A percentile compares a stretch with the other conserved stretches of the same genome.
Evolutionary conservation across 1,139 yeast genomes (phyloP).

Genomic region (Pichia sp.): DNA sequence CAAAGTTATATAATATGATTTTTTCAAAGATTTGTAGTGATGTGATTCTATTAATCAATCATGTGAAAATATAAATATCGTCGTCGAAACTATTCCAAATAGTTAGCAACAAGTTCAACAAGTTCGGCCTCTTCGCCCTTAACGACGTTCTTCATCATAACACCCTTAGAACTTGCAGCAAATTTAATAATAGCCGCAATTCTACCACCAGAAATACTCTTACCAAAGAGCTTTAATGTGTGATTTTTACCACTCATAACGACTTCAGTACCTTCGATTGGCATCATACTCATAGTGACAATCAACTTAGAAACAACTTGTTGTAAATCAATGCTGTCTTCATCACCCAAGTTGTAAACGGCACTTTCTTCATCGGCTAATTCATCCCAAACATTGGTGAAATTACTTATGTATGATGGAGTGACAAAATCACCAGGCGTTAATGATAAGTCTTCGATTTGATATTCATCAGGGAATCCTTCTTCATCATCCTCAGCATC

Average conservation of each 20-base stretch:
- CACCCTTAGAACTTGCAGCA: slow-evolving; percentile 69
- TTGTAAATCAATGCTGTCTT: slow-evolving; percentile 37
- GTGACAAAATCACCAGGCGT: slow-evolving; percentile 79
- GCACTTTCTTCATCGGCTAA: slow-evolving; percentile 57
- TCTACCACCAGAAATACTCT: slow-evolving; percentile 69
- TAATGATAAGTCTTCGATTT: slow-evolving; percentile 76
- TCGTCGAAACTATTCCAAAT: slow-evolving; percentile 29
- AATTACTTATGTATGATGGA: slow-evolving; percentile 79
- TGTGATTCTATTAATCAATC: no score
- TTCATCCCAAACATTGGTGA: slow-evolving; percentile 73
- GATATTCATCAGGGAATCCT: slow-evolving; percentile 94
- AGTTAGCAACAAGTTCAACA: slow-evolving; percentile 46
- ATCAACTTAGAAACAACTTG: slow-evolving; percentile 50
- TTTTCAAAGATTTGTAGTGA: not conserved
- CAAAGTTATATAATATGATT: no score
- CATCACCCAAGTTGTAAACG: slow-evolving; percentile 55
- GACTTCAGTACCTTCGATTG: slow-evolving; percentile 75
- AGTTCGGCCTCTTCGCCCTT: slow-evolving; percentile 60
- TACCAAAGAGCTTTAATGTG: slow-evolving; percentile 79
- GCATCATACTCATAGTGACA: slow-evolving; percentile 53
- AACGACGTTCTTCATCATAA: slow-evolving; percentile 75
- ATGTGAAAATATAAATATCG: not conserved
- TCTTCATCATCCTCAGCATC: slow-evolving; percentile 74
- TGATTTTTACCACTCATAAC: slow-evolving; percentile 55
- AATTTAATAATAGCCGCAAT: slow-evolving; percentile 70